Base-by-base conservation (phyloP, 208 protist genomes). In the Leishmania gerbilli region DNA sequence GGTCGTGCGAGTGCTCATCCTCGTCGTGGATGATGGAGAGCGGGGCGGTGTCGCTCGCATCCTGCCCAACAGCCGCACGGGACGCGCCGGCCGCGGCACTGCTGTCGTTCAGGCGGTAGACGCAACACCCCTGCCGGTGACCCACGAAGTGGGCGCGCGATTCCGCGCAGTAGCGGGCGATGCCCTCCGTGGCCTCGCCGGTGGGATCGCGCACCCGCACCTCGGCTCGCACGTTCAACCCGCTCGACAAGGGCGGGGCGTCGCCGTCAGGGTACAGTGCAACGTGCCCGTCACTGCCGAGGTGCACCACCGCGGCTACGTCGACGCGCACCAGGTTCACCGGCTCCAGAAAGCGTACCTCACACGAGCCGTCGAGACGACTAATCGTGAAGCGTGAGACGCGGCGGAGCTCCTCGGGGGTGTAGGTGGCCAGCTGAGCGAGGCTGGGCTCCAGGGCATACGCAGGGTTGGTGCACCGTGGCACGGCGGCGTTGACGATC, bases 281-380 rank as follows among this genome's bases (percentile, higher is more conserved):
- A 8, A 95, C 95, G 17, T 89, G 79, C n/a, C 94, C 94, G 71
- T 90, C 88, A 24, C n/a, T 71, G 68, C 80, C 74, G 68, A 98
- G 87, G 15, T 75, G 69, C 49, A 98, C 34, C 45, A 85, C 87
- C 9, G 92, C 90, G 21, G 84, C 85, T 40, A 98, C 80, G 42
- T 97, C 92, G 27, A 88, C 86, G 40, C 90, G 84, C 72, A 95
- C 87, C 47, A 98, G 77, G 74, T 96, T 96, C n/a, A 98, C 95
- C 37, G 93, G 92, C 27, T 92, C 90, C 51, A 94, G 81, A 81
- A 98, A 98, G 37, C 79, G 76, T 6, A 98, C 77, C 34, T 86
- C 87, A 64, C 83, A 91, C 65, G 90, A 88, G 49, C 89, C 92
- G 83, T 97, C 93, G 51, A 87, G 84, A 11, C 90, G 88, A 56